These are phyloP conservation scores for Hypoxylon sp. DNA, from an alignment of 2,329 filamentous ascomycete genomes.

Conservation along the genomic window DNA sequence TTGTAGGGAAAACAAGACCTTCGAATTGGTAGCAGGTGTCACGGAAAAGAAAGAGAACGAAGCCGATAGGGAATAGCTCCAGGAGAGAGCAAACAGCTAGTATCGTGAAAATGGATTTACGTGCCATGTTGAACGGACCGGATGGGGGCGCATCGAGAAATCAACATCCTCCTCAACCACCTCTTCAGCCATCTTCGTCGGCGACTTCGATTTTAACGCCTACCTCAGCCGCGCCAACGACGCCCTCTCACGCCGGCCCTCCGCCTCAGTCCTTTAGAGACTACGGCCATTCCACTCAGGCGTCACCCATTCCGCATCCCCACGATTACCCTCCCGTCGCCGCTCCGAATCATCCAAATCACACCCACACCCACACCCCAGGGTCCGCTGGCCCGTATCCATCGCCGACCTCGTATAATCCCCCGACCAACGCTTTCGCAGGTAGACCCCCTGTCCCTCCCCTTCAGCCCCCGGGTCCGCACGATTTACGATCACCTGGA, in stretches of 20 bases:
- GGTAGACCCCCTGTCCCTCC: slow-evolving; percentile 55
- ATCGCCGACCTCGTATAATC: slow-evolving; percentile 53
- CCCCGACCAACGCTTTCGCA: slow-evolving; percentile 60
- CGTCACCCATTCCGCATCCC: slow-evolving; percentile 63
- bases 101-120: slow-evolving; percentile 51
- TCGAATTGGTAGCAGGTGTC: slow-evolving; percentile 11
- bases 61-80: slow-evolving; percentile 25
- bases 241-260: slow-evolving; percentile 58
- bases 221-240: slow-evolving; percentile 53
- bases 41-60: slow-evolving; percentile 25
- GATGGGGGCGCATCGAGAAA: slow-evolving; percentile 57
- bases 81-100: slow-evolving; percentile 34
- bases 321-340: slow-evolving; percentile 61
- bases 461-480: slow-evolving; percentile 62
- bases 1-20: slow-evolving; percentile 22
- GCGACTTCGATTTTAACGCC: slow-evolving; percentile 45
- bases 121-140: slow-evolving; percentile 65
- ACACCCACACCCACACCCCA: slow-evolving; percentile 46
- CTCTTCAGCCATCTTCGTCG: slow-evolving; percentile 48
- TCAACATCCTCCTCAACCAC: slow-evolving; percentile 42
- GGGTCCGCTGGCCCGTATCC: slow-evolving; percentile 58
- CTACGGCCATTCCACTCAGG: slow-evolving; percentile 63
- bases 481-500: slow-evolving; percentile 67
- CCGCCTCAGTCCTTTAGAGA: slow-evolving; percentile 66
- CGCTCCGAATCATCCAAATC: slow-evolving; percentile 46